Conservation (phyloP, 768 basidiomycete species). For the Hericium erinaceus region DNA sequence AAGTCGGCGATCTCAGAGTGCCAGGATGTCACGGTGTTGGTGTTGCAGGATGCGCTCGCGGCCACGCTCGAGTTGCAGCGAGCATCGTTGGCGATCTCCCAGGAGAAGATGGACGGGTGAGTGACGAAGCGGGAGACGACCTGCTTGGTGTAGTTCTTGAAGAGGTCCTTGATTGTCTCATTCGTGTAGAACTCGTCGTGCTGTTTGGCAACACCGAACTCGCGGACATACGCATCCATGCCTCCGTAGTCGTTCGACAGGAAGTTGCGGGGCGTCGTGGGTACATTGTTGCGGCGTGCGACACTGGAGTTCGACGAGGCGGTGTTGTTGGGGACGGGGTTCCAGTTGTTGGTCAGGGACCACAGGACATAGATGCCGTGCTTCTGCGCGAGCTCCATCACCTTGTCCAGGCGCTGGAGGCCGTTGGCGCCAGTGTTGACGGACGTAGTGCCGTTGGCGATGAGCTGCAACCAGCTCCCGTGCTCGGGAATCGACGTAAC, state of each 20-base stretch:
- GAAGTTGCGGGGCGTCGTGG: constrained; percentile 18
- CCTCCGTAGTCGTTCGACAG: constrained; percentile 25
- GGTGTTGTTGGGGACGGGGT: not conserved
- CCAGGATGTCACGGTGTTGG: constrained; percentile 23
- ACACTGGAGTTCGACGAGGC: not conserved
- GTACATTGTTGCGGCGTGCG: constrained; percentile 1
- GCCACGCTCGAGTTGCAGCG: constrained; percentile 10
- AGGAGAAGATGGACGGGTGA: constrained; percentile 6
- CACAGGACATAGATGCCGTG: constrained; percentile 33
- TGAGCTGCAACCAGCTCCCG: constrained; percentile 57
- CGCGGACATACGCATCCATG: constrained; percentile 29
- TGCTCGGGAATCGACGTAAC: constrained; percentile 25
- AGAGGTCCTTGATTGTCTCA: constrained; percentile 16
- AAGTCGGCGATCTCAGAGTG: constrained; percentile 20
- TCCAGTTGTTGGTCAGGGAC: constrained; percentile 15
- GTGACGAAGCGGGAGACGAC: constrained; percentile 9
- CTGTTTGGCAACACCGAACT: constrained; percentile 19
- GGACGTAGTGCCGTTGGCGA: constrained; percentile 42
- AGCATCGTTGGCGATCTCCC: constrained; percentile 15
- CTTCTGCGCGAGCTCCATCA: constrained; percentile 44
- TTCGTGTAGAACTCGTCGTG: constrained; percentile 33
- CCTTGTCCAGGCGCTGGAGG: constrained; percentile 51
- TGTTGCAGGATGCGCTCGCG: constrained; percentile 16
- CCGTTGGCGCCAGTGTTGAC: constrained; percentile 56
- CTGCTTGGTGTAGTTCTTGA: constrained; percentile 5